Percentiles rank a stretch among this genome's conserved stretches.
These are phyloP conservation scores for Cladochytrium replicatum DNA, from an alignment of 192 early-diverging fungal genomes.

Conservation along the genomic window DNA sequence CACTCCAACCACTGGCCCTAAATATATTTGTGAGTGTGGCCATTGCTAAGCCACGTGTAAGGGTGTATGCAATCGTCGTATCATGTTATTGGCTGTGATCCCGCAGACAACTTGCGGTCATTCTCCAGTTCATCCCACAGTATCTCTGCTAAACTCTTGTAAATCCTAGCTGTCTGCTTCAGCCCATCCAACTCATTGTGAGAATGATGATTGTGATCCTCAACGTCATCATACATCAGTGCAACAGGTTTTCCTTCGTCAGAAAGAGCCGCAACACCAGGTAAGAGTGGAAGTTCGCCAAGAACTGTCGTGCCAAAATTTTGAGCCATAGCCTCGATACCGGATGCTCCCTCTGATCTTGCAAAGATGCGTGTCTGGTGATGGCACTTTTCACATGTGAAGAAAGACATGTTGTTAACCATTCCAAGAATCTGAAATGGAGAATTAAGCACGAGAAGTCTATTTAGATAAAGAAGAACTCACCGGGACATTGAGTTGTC, in stretches of 20 bases:
- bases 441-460: background rate
- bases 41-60: too few relatives aligned
- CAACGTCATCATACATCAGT: too few relatives aligned
- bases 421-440: constrained; percentile 66
- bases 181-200: too few relatives aligned
- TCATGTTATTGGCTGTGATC: too few relatives aligned
- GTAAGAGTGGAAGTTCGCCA: constrained; percentile 68
- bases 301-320: constrained; percentile 58
- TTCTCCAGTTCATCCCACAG: too few relatives aligned
- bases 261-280: constrained; percentile 56
- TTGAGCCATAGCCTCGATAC: constrained; percentile 44
- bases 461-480: constrained; percentile 7
- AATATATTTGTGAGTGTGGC: constrained; percentile 36
- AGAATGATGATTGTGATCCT: too few relatives aligned
- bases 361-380: constrained; percentile 77
- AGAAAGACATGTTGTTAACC: constrained; percentile 82
- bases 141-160: too few relatives aligned
- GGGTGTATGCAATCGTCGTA: too few relatives aligned
- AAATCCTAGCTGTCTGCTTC: too few relatives aligned
- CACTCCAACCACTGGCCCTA: constrained; percentile 44
- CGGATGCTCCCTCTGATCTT: constrained; percentile 38
- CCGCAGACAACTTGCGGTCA: too few relatives aligned
- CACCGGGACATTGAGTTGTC: constrained; percentile 71
- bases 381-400: constrained; percentile 68
- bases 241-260: constrained; percentile 74